Base-by-base conservation (phyloP, 2,329 filamentous ascomycete species). In the Stemphylium beticola region DNA sequence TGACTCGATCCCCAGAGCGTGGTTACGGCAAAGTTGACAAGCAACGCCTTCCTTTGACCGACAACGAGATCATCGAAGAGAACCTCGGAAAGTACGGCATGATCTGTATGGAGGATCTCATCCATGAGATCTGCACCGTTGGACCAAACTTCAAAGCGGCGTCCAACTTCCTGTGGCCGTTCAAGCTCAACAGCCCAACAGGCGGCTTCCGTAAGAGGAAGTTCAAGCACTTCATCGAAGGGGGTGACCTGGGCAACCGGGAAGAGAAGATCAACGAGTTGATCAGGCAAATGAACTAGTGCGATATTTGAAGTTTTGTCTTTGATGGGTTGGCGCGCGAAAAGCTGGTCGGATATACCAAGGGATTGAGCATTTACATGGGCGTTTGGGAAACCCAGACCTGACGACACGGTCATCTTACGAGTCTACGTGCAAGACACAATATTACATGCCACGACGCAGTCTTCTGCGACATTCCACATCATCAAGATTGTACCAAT, bases 131-230 rank as follows among this genome's bases (percentile, higher is more conserved):
- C 84, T 93, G 87, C 86, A 96, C 92, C 49, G 93, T 98, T 69
- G 93, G 95, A 78, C 93, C 93, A 85, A 98, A 98, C 89, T 81
- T 82, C 90, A 98, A 97, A 89, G 93, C 97, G 85, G 92, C 91
- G 75, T 87, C 89, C 84, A 99, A 98, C 90, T 98, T 98, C 88
- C 84, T 98, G 71, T 99, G 95, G 95, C 95, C 95, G 78, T 99
- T 99, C 89, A 98, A 99, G 90, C 90, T 99, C 71, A 92, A 87
- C 87, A 97, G 96, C 88, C 95, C 95, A 77, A 98, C 83, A 72
- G 95, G 95, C 79, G 93, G 95, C 67, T 99, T 98, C 92, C 89
- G 90, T 73, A 82, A 90, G 74, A 87, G 95, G 83, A 99, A 98
- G 86, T 98, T 98, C 88, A 95, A 92, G 86, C 93, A 98, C 85